phyloP scores from a whole-genome alignment of 805 yeast genomes.

The Saturnispora halmiae region DNA sequence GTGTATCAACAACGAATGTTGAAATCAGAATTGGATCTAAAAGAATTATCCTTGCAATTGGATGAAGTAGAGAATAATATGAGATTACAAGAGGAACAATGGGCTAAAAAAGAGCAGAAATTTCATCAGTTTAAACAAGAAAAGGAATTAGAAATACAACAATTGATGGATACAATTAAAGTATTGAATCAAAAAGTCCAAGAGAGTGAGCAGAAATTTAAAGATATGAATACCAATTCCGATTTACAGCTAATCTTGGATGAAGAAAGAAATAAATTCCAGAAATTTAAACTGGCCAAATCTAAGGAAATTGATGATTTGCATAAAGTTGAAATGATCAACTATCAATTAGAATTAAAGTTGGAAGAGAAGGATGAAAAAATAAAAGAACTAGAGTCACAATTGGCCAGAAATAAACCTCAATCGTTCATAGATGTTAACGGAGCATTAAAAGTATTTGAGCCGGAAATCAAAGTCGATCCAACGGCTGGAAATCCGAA shows the following conservation, averaged over 20 bases:
- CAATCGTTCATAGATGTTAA: conserved; percentile 9
- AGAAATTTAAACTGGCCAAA: conserved; percentile 11
- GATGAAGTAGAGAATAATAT: conserved; percentile 40
- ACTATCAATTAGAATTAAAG: conserved; percentile 13
- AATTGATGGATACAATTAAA: conserved; percentile 50
- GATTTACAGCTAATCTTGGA: conserved; percentile 2
- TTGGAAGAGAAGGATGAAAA: conserved; percentile 12
- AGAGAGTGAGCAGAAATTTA: conserved; percentile 36
- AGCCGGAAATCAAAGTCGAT: conserved; percentile 43
- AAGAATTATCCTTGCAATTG: conserved; percentile 40
- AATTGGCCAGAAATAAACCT: neutral
- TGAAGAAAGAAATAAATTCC: conserved; percentile 5
- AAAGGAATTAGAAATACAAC: conserved; percentile 47
- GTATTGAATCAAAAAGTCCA: conserved; percentile 45
- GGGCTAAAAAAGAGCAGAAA: conserved; percentile 37
- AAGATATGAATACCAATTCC: neutral
- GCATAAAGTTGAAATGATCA: conserved; percentile 16
- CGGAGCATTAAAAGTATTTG: conserved; percentile 30
- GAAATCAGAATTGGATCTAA: conserved; percentile 37
- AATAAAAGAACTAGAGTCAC: neutral
- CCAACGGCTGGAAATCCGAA: conserved; percentile 64
- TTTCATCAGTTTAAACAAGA: conserved; percentile 37
- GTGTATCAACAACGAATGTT: conserved; percentile 24
- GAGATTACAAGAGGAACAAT: conserved; percentile 37
- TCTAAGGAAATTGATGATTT: conserved; percentile 13